Percentiles rank a stretch among this genome's conserved stretches.
phyloP scores from a whole-genome alignment of 345 rosid genomes.

The Arabis alpina region DNA sequence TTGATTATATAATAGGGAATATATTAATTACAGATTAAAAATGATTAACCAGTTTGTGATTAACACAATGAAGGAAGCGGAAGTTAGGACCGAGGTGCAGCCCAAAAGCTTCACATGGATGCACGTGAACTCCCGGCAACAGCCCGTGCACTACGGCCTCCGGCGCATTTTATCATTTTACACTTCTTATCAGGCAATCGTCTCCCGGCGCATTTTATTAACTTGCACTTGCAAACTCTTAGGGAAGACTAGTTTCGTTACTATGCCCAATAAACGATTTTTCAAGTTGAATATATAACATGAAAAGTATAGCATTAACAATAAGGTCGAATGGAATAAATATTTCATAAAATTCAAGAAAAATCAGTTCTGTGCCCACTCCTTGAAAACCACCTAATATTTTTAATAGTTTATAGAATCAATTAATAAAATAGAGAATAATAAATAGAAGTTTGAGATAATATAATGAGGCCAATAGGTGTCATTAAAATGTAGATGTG shows the following conservation, averaged over 20 bases:
- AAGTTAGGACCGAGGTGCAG: conserved; percentile 34
- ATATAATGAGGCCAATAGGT: neutral
- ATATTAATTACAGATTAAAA: conserved; percentile 31
- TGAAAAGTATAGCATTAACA: no score
- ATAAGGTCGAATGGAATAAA: no score
- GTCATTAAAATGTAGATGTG: conserved; percentile 4
- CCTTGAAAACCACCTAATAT: neutral
- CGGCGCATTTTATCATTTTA: conserved; percentile 36
- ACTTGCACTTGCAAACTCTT: neutral
- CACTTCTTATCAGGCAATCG: conserved; percentile 7
- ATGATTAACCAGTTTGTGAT: no score
- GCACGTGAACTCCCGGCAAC: conserved; percentile 55
- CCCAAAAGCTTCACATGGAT: conserved; percentile 55
- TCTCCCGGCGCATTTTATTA: neutral
- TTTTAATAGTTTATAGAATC: neutral
- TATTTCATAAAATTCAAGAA: no score
- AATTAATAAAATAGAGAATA: no score
- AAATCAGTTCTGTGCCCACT: no score
- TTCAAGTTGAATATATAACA: no score
- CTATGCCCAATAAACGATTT: no score
- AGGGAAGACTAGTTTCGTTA: neutral
- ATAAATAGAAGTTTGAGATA: neutral
- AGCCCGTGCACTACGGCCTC: conserved; percentile 58
- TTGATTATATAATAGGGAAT: neutral
- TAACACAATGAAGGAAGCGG: conserved; percentile 41